Conservation (phyloP, 1,139 yeast species). For the Debaryomyces sp. region DNA sequence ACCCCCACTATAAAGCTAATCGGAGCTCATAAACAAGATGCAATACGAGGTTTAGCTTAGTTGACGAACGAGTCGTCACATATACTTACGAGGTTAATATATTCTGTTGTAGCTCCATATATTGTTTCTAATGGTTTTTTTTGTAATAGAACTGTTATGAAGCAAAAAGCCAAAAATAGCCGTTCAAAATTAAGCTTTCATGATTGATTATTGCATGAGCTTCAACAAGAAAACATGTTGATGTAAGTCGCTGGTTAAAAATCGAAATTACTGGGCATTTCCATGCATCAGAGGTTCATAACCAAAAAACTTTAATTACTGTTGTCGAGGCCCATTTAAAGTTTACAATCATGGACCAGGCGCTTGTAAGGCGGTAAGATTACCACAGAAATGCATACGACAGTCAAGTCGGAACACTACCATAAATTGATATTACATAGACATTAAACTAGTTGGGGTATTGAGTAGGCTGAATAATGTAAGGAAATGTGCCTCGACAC, state of each 20-base stretch:
- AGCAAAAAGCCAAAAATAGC: background rate
- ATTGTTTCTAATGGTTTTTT: background rate
- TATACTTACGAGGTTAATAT: background rate
- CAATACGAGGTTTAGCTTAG: background rate
- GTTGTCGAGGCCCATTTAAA: background rate
- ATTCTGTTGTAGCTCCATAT: background rate
- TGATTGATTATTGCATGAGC: background rate
- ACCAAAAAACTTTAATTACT: background rate
- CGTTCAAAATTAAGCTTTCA: background rate
- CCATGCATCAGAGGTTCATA: background rate
- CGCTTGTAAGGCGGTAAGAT: background rate
- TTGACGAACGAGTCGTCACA: background rate
- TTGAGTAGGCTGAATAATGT: background rate
- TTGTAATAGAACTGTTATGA: background rate
- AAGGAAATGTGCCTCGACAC: background rate
- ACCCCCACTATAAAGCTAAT: constrained; percentile 5
- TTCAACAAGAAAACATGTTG: background rate
- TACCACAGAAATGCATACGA: background rate
- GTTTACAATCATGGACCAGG: background rate
- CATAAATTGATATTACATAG: background rate
- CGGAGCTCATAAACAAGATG: constrained; percentile 2
- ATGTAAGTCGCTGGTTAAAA: constrained; percentile 1
- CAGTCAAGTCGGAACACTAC: background rate
- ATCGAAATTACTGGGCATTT: constrained; percentile 1
- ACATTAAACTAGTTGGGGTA: background rate